Evolutionary conservation across 2,329 filamentous ascomycete genomes (phyloP).

Genomic region (Rutstroemia sp.): DNA sequence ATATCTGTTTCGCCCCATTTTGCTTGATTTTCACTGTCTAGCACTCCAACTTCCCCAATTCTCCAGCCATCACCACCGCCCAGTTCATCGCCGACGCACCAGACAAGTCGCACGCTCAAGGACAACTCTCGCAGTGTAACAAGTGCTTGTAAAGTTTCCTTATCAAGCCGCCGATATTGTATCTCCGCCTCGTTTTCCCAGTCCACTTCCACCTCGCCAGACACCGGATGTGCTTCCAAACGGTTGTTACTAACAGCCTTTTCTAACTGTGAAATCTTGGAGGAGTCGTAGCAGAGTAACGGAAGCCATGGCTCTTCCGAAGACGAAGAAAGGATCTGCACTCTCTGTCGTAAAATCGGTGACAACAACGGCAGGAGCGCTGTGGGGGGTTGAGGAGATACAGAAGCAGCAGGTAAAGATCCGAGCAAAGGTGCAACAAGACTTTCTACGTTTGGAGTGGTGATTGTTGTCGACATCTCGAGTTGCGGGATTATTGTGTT

Average conservation of each 20-base stretch:
- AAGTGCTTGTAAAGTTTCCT: constrained; percentile 66
- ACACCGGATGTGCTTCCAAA: constrained; percentile 74
- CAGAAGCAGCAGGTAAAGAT: constrained; percentile 50
- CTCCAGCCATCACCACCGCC: constrained; percentile 60
- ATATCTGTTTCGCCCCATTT: constrained; percentile 47
- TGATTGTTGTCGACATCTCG: constrained; percentile 25
- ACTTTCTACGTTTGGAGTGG: constrained; percentile 39
- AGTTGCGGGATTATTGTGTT: background rate
- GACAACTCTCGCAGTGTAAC: constrained; percentile 54
- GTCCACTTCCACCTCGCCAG: constrained; percentile 69
- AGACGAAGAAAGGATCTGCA: constrained; percentile 55
- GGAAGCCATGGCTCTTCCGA: constrained; percentile 64
- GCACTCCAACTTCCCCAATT: constrained; percentile 59
- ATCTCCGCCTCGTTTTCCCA: constrained; percentile 57
- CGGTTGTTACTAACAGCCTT: constrained; percentile 53
- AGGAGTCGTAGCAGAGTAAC: constrained; percentile 59
- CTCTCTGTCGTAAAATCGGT: constrained; percentile 58
- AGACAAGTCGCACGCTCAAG: constrained; percentile 59
- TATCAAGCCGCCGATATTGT: constrained; percentile 61
- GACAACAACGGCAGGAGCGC: constrained; percentile 53
- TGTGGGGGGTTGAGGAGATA: constrained; percentile 49
- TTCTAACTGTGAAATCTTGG: constrained; percentile 47
- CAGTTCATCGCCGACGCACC: constrained; percentile 52
- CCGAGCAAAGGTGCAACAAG: constrained; percentile 51
- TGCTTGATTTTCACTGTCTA: constrained; percentile 44